Evolutionary conservation across 2,329 filamentous ascomycete species (phyloP).

Genomic region (Coniochaeta prunicola): DNA sequence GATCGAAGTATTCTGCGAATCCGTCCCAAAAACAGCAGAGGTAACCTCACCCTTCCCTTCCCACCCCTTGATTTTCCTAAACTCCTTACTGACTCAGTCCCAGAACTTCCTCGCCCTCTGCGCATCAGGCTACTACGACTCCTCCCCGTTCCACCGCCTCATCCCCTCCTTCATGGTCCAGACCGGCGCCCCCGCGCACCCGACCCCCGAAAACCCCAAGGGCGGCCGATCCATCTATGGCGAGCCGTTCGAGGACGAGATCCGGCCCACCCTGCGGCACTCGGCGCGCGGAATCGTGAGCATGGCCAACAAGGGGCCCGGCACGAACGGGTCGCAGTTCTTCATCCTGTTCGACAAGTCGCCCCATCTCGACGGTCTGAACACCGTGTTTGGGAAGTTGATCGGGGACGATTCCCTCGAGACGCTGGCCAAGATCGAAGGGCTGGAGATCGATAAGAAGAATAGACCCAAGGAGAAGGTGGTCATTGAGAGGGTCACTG

Average conservation of each 20-base stretch:
- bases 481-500: constrained; percentile 60
- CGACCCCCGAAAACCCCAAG: constrained; percentile 52
- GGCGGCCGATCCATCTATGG: constrained; percentile 68
- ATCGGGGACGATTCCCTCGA: constrained; percentile 56
- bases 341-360: constrained; percentile 74
- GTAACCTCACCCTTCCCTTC: constrained; percentile 28
- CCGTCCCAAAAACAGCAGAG: constrained; percentile 86
- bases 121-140: constrained; percentile 69
- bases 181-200: constrained; percentile 57
- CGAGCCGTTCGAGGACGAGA: constrained; percentile 71
- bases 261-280: constrained; percentile 62
- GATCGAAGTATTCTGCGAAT: constrained; percentile 92
- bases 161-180: constrained; percentile 79
- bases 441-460: constrained; percentile 69
- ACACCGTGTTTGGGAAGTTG: constrained; percentile 76
- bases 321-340: constrained; percentile 73
- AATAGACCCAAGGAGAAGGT: constrained; percentile 61
- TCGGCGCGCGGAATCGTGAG: constrained; percentile 62
- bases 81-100: not conserved
- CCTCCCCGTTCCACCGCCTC: constrained; percentile 70
- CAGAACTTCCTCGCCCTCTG: constrained; percentile 85
- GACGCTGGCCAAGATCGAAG: constrained; percentile 66
- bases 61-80: not conserved
- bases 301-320: constrained; percentile 73
- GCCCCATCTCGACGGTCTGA: constrained; percentile 74